phyloP scores from a whole-genome alignment of 2,329 filamentous ascomycete genomes.

The Pyrenophora tritici-repentis region DNA sequence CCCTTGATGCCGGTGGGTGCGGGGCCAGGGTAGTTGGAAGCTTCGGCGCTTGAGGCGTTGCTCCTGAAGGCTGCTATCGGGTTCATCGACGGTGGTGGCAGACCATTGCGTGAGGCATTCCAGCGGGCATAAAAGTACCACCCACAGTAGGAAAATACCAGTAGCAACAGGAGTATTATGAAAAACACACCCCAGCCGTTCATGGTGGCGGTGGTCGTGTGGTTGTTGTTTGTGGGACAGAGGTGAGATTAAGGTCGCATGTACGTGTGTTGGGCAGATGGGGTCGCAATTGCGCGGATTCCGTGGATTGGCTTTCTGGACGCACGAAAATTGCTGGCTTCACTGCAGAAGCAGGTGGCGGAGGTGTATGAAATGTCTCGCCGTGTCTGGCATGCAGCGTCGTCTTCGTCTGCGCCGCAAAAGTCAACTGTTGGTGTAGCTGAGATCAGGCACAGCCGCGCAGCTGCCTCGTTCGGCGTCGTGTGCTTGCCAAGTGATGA shows the following conservation, averaged over 20 bases:
- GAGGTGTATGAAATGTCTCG: background rate
- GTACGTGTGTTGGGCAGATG: conserved; percentile 13
- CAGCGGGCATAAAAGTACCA: conserved; percentile 75
- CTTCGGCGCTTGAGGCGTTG: conserved; percentile 25
- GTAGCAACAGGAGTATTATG: conserved; percentile 71
- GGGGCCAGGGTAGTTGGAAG: conserved; percentile 56
- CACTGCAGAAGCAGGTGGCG: background rate
- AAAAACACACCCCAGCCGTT: conserved; percentile 63
- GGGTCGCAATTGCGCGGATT: conserved; percentile 15
- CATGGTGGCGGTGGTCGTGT: conserved; percentile 34
- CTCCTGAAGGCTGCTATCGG: conserved; percentile 72
- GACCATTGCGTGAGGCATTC: conserved; percentile 73
- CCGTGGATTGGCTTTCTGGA: conserved; percentile 5
- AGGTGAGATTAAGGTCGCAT: conserved; percentile 12
- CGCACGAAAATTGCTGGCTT: background rate
- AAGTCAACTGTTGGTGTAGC: conserved; percentile 17
- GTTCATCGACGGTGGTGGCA: conserved; percentile 72
- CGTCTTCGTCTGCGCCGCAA: conserved; percentile 11
- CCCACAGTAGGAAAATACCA: conserved; percentile 63
- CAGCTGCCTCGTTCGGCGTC: conserved; percentile 17
- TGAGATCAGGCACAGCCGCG: conserved; percentile 25
- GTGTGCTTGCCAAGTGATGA: conserved; percentile 31
- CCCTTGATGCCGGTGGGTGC: conserved; percentile 67
- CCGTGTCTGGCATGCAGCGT: conserved; percentile 1
- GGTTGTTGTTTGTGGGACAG: background rate